These are phyloP conservation scores for Agaricus bisporus DNA, from an alignment of 768 basidiomycete species.

Conservation along the genomic window DNA sequence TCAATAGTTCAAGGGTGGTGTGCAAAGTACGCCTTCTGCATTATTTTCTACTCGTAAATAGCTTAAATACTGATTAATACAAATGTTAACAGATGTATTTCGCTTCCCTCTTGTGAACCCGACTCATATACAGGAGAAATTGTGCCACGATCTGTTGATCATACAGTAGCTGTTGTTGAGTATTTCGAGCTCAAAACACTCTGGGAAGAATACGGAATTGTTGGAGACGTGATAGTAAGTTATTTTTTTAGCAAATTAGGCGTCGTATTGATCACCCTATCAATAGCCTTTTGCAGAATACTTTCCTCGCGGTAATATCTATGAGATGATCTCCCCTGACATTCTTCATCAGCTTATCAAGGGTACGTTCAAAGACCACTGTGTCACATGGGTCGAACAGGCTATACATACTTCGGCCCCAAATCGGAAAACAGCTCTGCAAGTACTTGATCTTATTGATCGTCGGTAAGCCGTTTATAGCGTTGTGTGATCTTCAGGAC, in stretches of 20 bases:
- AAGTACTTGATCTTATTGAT: slow-evolving; percentile 2
- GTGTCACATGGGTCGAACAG: slow-evolving; percentile 28
- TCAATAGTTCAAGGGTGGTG: slow-evolving; percentile 22
- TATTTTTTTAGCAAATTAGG: not conserved
- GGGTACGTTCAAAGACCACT: slow-evolving; percentile 35
- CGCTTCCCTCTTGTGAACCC: not conserved
- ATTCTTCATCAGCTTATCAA: slow-evolving; percentile 34
- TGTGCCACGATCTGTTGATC: not conserved
- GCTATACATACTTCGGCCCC: slow-evolving; percentile 18
- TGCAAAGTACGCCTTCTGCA: slow-evolving; percentile 20
- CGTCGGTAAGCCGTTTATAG: not conserved
- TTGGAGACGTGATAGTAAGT: not conserved
- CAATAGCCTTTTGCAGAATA: slow-evolving; percentile 26
- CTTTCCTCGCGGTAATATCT: slow-evolving; percentile 28
- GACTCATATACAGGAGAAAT: not conserved
- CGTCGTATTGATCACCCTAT: not conserved
- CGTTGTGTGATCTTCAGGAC: too few relatives aligned
- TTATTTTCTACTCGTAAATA: too few relatives aligned
- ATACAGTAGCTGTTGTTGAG: not conserved
- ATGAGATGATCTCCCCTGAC: slow-evolving; percentile 24
- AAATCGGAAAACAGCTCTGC: not conserved
- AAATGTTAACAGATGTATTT: not conserved
- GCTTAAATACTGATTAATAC: not conserved
- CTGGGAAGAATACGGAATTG: slow-evolving; percentile 7
- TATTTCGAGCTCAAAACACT: not conserved